A percentile compares a stretch with the other conserved stretches of the same genome.
Conservation (phyloP, 2,329 filamentous ascomycete species). For the Colletotrichum limetticola region DNA sequence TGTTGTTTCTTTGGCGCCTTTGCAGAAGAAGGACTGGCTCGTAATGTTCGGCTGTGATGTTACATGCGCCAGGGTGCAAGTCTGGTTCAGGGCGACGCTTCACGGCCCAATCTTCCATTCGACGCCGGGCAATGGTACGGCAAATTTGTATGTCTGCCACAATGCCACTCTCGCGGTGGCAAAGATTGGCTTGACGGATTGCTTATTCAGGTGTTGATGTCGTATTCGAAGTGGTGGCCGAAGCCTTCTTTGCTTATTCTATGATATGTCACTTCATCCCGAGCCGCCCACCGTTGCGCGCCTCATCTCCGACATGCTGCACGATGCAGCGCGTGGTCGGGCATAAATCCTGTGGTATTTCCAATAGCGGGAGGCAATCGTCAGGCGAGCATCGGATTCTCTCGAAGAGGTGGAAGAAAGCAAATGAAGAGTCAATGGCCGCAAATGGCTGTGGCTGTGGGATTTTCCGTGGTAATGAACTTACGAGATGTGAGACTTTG, state of each 20-base stretch:
- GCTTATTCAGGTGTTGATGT: background rate
- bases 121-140: background rate
- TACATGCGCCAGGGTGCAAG: conserved; percentile 8
- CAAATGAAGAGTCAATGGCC: background rate
- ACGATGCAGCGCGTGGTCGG: background rate
- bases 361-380: background rate
- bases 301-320: conserved; percentile 26
- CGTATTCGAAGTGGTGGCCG: background rate
- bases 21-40: background rate
- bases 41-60: conserved; percentile 7
- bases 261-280: background rate
- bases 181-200: background rate
- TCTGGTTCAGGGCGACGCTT: conserved; percentile 25
- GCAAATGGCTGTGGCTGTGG: conserved; percentile 4
- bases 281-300: background rate
- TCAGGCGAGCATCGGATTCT: background rate
- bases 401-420: background rate
- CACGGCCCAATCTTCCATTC: conserved; percentile 20
- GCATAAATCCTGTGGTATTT: background rate
- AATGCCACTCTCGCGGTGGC: background rate
- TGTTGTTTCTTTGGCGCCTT: conserved; percentile 1
- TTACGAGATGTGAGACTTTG: background rate
- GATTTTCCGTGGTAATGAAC: background rate
- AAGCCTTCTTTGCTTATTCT: conserved; percentile 20
- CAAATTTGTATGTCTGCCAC: background rate